These are phyloP conservation scores for Colletotrichum noveboracense DNA, from an alignment of 2,329 filamentous ascomycete species.

Conservation along the genomic window DNA sequence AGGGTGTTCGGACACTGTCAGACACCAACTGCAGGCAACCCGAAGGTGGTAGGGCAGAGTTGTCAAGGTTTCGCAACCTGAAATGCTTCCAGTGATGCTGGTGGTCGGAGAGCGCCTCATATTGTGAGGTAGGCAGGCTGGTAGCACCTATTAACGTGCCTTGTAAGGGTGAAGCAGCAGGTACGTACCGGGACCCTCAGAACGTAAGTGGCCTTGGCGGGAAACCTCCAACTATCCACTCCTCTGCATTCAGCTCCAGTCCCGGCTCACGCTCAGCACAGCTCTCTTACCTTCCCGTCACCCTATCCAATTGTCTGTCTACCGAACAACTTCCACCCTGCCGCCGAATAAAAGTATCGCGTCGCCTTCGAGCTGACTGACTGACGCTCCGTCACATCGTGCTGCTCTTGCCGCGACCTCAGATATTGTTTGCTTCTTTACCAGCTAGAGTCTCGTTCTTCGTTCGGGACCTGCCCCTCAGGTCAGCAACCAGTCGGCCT, in stretches of 20 bases:
- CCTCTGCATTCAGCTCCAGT: conserved; percentile 19
- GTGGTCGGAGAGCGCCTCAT: background rate
- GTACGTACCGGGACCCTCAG: conserved; percentile 17
- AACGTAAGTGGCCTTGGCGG: conserved; percentile 5
- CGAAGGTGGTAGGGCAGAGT: background rate
- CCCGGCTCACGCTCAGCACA: conserved; percentile 4
- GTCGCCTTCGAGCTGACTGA: background rate
- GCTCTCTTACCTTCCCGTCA: background rate
- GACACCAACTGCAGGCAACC: background rate
- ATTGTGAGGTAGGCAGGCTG: background rate
- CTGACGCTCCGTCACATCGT: background rate
- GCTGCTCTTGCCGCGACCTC: background rate
- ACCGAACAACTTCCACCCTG: background rate
- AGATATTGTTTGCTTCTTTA: background rate
- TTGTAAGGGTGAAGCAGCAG: background rate
- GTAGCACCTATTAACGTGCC: background rate
- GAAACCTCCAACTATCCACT: conserved; percentile 23
- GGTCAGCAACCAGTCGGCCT: background rate
- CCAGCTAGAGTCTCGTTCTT: background rate
- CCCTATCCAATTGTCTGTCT: background rate
- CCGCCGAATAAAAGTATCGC: background rate
- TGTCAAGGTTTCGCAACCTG: background rate
- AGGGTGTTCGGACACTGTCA: background rate
- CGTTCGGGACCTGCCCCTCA: background rate
- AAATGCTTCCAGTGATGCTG: background rate